These are phyloP conservation scores for Saccharum officinarum DNA, from an alignment of 176 grass and related monocot genomes.

Conservation along the genomic window DNA sequence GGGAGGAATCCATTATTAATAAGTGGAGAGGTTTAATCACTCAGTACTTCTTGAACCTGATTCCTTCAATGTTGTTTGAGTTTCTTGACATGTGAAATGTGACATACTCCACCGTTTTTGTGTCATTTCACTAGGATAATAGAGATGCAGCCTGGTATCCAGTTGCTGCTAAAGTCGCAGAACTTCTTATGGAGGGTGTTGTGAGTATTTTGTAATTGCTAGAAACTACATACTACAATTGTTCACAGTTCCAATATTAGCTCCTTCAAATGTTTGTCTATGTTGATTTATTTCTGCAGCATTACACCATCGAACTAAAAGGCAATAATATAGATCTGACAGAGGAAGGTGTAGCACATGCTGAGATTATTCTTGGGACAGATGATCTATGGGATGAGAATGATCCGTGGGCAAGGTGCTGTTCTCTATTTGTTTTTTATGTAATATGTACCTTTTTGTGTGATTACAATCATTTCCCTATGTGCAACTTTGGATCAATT, in stretches of 20 bases:
- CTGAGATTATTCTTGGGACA: slow-evolving; percentile 86
- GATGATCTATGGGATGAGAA: slow-evolving; percentile 96
- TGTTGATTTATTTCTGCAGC: slow-evolving; percentile 56
- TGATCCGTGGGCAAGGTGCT: slow-evolving; percentile 93
- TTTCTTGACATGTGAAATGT: slow-evolving; percentile 33
- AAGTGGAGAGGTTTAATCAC: slow-evolving; percentile 81
- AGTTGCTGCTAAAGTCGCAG: slow-evolving; percentile 84
- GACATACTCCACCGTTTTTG: slow-evolving; percentile 1
- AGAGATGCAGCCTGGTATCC: slow-evolving; percentile 76
- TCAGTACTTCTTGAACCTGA: neutral
- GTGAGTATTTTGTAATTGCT: slow-evolving; percentile 64
- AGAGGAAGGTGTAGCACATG: slow-evolving; percentile 86
- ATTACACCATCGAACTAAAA: slow-evolving; percentile 93
- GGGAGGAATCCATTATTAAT: slow-evolving; percentile 97
- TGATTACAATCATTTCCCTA: slow-evolving; percentile 20
- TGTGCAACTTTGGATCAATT: slow-evolving; percentile 19
- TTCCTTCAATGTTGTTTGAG: slow-evolving; percentile 21
- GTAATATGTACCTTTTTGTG: slow-evolving; percentile 2
- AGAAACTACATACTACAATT: slow-evolving; percentile 17
- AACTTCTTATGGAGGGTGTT: slow-evolving; percentile 74
- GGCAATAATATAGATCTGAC: slow-evolving; percentile 83
- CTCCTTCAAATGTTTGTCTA: slow-evolving; percentile 12
- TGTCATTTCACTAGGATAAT: slow-evolving; percentile 74
- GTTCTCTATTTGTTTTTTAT: slow-evolving; percentile 35
- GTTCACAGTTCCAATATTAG: slow-evolving; percentile 9